Percentiles rank a stretch among this genome's conserved stretches.
Conservation (phyloP, 768 basidiomycete genomes). For the Rhodosporidiobolus sp. region DNA sequence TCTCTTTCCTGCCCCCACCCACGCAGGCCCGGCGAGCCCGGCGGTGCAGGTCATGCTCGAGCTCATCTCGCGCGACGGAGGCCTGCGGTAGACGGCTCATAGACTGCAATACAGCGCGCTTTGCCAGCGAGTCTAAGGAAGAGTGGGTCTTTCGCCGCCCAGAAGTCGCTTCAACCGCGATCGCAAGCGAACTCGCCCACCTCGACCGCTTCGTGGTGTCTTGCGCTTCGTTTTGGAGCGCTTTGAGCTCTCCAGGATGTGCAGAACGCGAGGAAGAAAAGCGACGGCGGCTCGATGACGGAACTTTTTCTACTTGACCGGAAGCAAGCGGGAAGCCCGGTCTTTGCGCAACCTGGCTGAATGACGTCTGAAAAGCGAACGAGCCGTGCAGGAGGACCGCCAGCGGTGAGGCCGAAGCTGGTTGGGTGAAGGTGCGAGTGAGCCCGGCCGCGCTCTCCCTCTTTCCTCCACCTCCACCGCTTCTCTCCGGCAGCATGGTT, state of each 20-base stretch:
- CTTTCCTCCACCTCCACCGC: not conserved
- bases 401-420: no score
- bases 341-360: no score
- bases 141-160: no score
- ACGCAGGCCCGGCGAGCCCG: slow-evolving; percentile 57
- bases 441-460: not conserved
- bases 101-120: not conserved
- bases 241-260: no score
- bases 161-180: no score
- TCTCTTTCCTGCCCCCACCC: slow-evolving; percentile 46
- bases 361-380: no score
- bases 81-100: slow-evolving; percentile 9
- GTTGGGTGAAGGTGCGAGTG: not conserved
- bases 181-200: no score
- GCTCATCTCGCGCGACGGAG: slow-evolving; percentile 49
- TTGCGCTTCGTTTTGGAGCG: no score
- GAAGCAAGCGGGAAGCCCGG: not conserved
- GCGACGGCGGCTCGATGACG: no score
- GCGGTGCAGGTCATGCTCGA: slow-evolving; percentile 55
- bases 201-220: no score
- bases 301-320: not conserved
- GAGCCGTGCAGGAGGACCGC: no score
- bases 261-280: no score
- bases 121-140: not conserved
- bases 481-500: slow-evolving; percentile 13